Base-by-base conservation (phyloP, 768 basidiomycete genomes). In the Tubosaeta sp. region DNA sequence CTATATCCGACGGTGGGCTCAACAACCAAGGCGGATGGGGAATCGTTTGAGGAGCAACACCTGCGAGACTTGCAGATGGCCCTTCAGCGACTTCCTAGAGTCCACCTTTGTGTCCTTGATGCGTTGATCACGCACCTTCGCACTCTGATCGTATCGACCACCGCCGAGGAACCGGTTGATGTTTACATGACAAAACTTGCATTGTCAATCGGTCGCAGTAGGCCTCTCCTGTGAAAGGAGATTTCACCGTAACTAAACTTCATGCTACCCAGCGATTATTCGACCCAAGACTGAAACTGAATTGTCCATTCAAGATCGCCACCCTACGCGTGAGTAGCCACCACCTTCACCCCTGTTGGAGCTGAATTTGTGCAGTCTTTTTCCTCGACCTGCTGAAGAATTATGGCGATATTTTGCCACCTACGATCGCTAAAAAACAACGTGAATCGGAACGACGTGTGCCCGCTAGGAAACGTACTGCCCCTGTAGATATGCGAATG, bases 261-360 rank as follows among this genome's bases (percentile, higher is more conserved):
- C 51, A 42, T 41, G 51, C 44, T 10, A 46, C 36, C 6, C 54
- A 94, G 90, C 82, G 25, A 78, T 97, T 42, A 72, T 95, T 29
- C 76, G 93, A 24, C 95, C 95, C 18, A 88, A 84, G 68, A 61
- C 75, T 35, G 94, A 97, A 64, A 85, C 83, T 6, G 82, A 91
- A 49, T 65, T 94, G 22, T 91, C 94, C 3, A 85, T 98, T 54
- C 91, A 95, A 66, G 94, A 94, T 65, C 87, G 92, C 35, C 86
- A 95, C 72, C 83, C 91, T 46, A 79, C 86, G 14, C 70, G 90
- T 87, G 67, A 58, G 82, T 73, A 22, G 11, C 18, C 18, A 3
- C 22, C 44, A 42, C 14, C n/a, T 25, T 30, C 2, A 8, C 35
- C 18, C 3, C 1, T 6, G 41, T 40, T 27, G 21, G 36, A 13